Conservation (phyloP, 345 rosid species). For the Hirschfeldia incana region DNA sequence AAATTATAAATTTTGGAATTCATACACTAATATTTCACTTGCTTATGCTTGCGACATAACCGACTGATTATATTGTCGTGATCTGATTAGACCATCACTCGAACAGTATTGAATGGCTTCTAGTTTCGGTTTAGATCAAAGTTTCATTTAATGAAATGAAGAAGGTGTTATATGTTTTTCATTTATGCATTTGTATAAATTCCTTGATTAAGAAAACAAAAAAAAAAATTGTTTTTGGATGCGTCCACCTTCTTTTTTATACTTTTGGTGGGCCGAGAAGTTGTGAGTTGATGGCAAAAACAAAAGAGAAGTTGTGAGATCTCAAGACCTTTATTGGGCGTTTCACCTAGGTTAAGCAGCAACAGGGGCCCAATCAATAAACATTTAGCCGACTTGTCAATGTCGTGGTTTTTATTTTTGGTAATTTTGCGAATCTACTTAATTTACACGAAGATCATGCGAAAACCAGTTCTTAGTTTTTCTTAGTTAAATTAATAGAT, state of each 20-base stretch:
- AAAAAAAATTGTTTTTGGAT: neutral
- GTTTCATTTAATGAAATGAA: neutral
- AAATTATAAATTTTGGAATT: too few species aligned
- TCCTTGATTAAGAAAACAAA: neutral
- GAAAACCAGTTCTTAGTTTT: too few species aligned
- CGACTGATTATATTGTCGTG: too few species aligned
- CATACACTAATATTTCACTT: too few species aligned
- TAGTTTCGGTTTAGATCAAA: neutral
- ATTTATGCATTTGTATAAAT: neutral
- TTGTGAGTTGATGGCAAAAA: neutral
- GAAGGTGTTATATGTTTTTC: neutral
- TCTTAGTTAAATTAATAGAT: too few species aligned
- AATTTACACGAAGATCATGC: neutral
- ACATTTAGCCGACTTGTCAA: neutral
- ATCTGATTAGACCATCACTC: neutral
- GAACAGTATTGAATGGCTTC: neutral
- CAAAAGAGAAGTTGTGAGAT: neutral
- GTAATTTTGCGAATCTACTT: neutral
- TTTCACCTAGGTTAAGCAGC: neutral
- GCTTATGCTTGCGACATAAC: too few species aligned
- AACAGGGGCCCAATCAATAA: neutral
- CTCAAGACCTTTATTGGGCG: constrained; percentile 6
- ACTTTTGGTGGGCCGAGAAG: neutral
- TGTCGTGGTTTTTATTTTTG: neutral
- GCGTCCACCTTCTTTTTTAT: neutral